A percentile compares a stretch with the other conserved stretches of the same genome.
These are phyloP conservation scores for Fusarium siculi DNA, from an alignment of 2,329 filamentous ascomycete species.

Conservation along the genomic window DNA sequence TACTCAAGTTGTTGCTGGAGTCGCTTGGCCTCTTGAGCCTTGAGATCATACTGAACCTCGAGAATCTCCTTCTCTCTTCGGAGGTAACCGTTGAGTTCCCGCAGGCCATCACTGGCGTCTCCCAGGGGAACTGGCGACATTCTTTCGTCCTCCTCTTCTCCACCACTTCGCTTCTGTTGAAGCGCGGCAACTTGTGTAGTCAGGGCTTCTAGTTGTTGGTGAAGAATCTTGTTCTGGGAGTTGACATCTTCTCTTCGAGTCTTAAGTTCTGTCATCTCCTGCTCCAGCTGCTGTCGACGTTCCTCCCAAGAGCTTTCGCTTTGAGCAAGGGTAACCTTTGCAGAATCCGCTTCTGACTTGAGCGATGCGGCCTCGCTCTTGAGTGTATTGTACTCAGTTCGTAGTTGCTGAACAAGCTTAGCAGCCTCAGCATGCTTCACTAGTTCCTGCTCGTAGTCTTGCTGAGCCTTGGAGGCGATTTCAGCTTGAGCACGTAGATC, in stretches of 20 bases:
- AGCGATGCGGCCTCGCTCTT: constrained; percentile 81
- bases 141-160: constrained; percentile 63
- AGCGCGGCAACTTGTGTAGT: constrained; percentile 81
- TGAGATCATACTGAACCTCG: constrained; percentile 94
- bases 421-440: constrained; percentile 97
- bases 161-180: constrained; percentile 76
- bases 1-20: constrained; percentile 92
- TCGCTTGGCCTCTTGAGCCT: constrained; percentile 86
- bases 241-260: constrained; percentile 84
- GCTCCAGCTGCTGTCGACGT: constrained; percentile 81
- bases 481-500: constrained; percentile 93
- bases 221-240: constrained; percentile 89
- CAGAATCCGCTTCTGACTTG: constrained; percentile 85
- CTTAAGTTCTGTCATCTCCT: constrained; percentile 82
- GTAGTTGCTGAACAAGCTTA: constrained; percentile 81
- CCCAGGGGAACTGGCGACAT: constrained; percentile 63
- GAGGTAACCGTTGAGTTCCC: constrained; percentile 91
- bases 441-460: constrained; percentile 94
- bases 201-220: constrained; percentile 87
- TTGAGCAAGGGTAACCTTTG: constrained; percentile 80
- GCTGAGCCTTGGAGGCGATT: constrained; percentile 91
- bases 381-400: constrained; percentile 82
- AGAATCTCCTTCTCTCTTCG: constrained; percentile 97
- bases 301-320: constrained; percentile 91
- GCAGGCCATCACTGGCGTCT: constrained; percentile 77